Conservation (phyloP, 2,329 filamentous ascomycete species). For the Colletotrichum camelliae region DNA sequence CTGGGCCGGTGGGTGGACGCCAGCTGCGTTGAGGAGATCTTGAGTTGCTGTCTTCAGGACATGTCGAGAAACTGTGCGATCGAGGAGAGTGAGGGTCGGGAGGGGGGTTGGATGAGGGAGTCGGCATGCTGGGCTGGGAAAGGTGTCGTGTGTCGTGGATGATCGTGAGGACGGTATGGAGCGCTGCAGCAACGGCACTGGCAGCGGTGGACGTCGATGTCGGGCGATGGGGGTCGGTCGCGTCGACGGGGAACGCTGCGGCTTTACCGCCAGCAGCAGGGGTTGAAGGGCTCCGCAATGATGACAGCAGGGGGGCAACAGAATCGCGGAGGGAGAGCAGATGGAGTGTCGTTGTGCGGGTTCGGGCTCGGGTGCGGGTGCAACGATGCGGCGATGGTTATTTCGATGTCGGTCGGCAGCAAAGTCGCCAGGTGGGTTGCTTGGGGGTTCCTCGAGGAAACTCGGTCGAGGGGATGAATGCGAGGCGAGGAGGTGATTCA, state of each 20-base stretch:
- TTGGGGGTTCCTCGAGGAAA: not conserved
- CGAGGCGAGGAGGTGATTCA: not conserved
- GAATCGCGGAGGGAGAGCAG: not conserved
- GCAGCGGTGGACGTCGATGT: constrained; percentile 15
- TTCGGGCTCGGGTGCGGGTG: not conserved
- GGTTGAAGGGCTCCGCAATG: constrained; percentile 13
- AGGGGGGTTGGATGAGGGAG: constrained; percentile 48
- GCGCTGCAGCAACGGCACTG: not conserved
- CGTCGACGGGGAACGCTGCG: constrained; percentile 21
- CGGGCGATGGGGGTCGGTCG: constrained; percentile 21
- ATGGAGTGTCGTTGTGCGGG: not conserved
- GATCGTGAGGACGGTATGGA: not conserved
- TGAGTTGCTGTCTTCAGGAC: constrained; percentile 43
- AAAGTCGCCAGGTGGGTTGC: not conserved
- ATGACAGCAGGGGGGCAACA: constrained; percentile 10
- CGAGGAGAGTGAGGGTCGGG: constrained; percentile 41
- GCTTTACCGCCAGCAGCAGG: constrained; percentile 22
- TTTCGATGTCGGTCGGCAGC: not conserved
- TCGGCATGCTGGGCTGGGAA: constrained; percentile 43
- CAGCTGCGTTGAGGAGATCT: constrained; percentile 23
- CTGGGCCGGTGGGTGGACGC: constrained; percentile 1
- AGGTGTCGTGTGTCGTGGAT: constrained; percentile 3
- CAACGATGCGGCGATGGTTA: not conserved
- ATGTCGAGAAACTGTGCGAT: constrained; percentile 45
- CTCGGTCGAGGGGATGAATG: constrained; percentile 4